phyloP scores from a whole-genome alignment of 2,329 filamentous ascomycete species.

The Alternaria gansuensis region DNA sequence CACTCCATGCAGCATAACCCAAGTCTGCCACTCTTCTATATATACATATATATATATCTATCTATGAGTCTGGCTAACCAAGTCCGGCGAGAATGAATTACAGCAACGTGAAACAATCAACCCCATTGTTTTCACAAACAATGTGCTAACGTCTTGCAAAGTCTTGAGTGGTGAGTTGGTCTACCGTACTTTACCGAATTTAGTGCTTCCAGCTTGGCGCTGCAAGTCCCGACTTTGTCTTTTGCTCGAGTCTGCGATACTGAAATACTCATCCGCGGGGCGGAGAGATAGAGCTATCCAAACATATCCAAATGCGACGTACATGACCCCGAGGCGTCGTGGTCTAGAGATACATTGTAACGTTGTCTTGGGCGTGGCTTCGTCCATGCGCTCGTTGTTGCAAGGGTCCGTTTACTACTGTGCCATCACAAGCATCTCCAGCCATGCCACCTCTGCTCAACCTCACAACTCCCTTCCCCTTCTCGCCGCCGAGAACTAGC shows the following conservation, averaged over 20 bases:
- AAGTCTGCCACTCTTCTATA: background rate
- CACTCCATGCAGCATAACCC: background rate
- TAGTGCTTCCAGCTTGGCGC: slow-evolving; percentile 13
- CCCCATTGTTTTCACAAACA: background rate
- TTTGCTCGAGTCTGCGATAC: slow-evolving; percentile 2
- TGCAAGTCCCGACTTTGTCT: slow-evolving; percentile 2
- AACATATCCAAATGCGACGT: background rate
- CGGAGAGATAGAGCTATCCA: background rate
- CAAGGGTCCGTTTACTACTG: slow-evolving; percentile 22
- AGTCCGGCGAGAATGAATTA: background rate
- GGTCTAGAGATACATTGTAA: slow-evolving; percentile 24
- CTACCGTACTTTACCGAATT: slow-evolving; percentile 12
- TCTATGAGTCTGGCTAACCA: background rate
- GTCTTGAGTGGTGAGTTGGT: slow-evolving; percentile 8
- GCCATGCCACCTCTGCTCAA: slow-evolving; percentile 25
- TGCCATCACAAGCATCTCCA: slow-evolving; percentile 22
- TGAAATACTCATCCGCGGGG: background rate
- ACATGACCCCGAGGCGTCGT: background rate
- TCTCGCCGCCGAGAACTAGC: slow-evolving; percentile 12
- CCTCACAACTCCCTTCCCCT: slow-evolving; percentile 26
- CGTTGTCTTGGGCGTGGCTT: slow-evolving; percentile 39
- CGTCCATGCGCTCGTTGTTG: slow-evolving; percentile 22
- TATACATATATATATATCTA: too few species aligned
- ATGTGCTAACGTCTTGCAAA: background rate
- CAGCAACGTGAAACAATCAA: background rate